Base-by-base conservation (phyloP, 2,329 filamentous ascomycete genomes). In the Biscogniauxia sp. region DNA sequence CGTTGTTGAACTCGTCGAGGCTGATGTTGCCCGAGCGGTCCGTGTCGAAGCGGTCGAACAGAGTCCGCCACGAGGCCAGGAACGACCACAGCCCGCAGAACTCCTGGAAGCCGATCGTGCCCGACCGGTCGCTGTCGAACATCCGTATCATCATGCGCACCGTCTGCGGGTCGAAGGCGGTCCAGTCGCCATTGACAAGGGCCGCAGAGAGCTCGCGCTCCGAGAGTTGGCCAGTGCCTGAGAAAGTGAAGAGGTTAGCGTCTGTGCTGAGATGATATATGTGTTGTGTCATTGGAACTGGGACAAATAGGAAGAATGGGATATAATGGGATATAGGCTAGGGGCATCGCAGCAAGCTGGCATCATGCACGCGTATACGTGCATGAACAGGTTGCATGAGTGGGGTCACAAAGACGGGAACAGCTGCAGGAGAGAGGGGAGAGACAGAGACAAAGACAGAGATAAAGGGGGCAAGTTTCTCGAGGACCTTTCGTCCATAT, bases 71-170 rank as follows among this genome's bases (percentile, higher is more conserved):
- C 19, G 93, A 92, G 41, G 92, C 92, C 49, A 99, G 84, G 78
- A 98, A 99, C 19, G 91, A 92, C 95, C 95, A 99, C 20, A 99
- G 82, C 19, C 92, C 94, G 73, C 93, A 96, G 76, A 99, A 99
- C 77, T 98, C 95, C 66, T 95, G 89, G 75, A 97, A 98, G 63
- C 90, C 93, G 74, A 99, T 96, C 15, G 90, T 91, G 56, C 93
- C 93, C 64, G 86, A 90, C 69, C 91, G 89, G 77, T 97, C 91
- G 61, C 90, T 91, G 78, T 98, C 94, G 78, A 99, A 99, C 95
- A 99, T 98, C 73, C 93, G 90, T 68, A 99, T 97, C 93, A 99
- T 97, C 92, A 98, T 97, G 72, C 90, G 90, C 66, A 98, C 93
- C 1, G 95, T 99, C 70, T 97, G 91, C 4, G 88, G 84, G 76